Percentiles rank a stretch among this genome's conserved stretches.
These are phyloP conservation scores for Turritis glabra DNA, from an alignment of 345 rosid genomes.

Conservation along the genomic window DNA sequence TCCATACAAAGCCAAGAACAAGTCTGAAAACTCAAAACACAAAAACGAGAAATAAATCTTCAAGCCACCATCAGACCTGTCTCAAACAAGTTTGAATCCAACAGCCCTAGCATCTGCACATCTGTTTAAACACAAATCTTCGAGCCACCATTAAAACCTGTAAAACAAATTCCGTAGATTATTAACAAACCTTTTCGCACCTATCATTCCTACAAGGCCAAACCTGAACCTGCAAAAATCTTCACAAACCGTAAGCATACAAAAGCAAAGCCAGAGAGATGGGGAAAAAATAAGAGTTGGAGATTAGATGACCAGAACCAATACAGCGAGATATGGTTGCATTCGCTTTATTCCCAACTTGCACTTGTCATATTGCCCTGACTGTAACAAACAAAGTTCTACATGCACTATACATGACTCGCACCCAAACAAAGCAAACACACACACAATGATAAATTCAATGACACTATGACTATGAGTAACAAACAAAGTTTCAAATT, in stretches of 20 bases:
- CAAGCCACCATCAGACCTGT: background rate
- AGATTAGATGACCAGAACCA: background rate
- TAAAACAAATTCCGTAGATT: background rate
- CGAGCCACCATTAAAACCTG: conserved; percentile 19
- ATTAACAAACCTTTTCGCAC: conserved; percentile 9
- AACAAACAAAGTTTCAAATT: background rate
- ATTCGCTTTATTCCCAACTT: conserved; percentile 9
- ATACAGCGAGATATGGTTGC: background rate
- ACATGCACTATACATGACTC: background rate
- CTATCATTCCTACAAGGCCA: background rate
- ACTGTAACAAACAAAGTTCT: conserved; percentile 37
- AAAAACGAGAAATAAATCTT: background rate
- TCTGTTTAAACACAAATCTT: conserved; percentile 9
- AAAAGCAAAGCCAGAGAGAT: background rate
- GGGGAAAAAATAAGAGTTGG: background rate
- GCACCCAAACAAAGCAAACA: background rate
- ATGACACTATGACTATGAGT: background rate
- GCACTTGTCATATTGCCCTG: conserved; percentile 32
- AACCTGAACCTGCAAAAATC: conserved; percentile 26
- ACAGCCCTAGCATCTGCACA: background rate
- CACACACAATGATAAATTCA: background rate
- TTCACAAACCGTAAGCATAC: background rate
- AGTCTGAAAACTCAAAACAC: background rate
- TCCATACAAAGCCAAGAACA: background rate
- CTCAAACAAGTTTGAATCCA: background rate